Evolutionary conservation across 805 yeast species (phyloP).

Genomic region (Candida easanensis): DNA sequence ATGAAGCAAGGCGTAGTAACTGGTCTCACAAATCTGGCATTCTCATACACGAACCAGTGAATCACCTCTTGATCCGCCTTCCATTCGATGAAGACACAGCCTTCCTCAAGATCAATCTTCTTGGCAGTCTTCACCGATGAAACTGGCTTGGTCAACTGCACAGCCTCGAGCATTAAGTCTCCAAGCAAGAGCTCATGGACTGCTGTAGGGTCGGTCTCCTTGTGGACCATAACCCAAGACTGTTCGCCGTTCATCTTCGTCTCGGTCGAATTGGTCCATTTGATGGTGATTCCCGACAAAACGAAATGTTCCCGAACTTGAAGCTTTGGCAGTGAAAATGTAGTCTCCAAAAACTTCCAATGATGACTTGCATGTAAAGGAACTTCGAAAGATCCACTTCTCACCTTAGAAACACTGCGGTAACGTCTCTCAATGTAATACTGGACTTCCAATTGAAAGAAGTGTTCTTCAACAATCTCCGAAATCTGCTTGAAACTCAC

Average conservation of each 20-base stretch:
- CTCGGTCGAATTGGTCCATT: slow-evolving; percentile 11
- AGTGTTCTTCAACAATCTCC: slow-evolving; percentile 13
- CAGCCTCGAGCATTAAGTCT: slow-evolving; percentile 22
- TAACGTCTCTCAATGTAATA: slow-evolving; percentile 35
- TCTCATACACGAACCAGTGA: slow-evolving; percentile 32
- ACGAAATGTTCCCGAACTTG: slow-evolving; percentile 25
- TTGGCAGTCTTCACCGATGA: slow-evolving; percentile 1
- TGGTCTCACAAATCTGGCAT: slow-evolving; percentile 30
- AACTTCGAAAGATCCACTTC: slow-evolving; percentile 31
- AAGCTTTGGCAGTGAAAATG: slow-evolving; percentile 20
- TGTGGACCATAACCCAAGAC: slow-evolving; percentile 26
- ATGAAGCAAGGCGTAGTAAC: slow-evolving; percentile 10
- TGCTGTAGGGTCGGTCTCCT: slow-evolving; percentile 2
- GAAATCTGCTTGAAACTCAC: slow-evolving; percentile 28
- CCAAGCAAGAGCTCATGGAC: slow-evolving; percentile 24
- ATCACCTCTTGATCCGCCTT: slow-evolving; percentile 17
- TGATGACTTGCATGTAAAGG: slow-evolving; percentile 27
- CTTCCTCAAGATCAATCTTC: slow-evolving; percentile 7
- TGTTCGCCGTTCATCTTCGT: slow-evolving; percentile 12
- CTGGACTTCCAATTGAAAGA: slow-evolving; percentile 32
- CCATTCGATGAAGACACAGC: slow-evolving; percentile 25
- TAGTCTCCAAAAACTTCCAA: slow-evolving; percentile 22
- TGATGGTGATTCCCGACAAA: slow-evolving; percentile 15
- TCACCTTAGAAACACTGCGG: slow-evolving; percentile 27
- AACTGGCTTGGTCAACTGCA: neutral